Conservation (phyloP, 2,329 filamentous ascomycete genomes). For the Cyphellophora europaea region DNA sequence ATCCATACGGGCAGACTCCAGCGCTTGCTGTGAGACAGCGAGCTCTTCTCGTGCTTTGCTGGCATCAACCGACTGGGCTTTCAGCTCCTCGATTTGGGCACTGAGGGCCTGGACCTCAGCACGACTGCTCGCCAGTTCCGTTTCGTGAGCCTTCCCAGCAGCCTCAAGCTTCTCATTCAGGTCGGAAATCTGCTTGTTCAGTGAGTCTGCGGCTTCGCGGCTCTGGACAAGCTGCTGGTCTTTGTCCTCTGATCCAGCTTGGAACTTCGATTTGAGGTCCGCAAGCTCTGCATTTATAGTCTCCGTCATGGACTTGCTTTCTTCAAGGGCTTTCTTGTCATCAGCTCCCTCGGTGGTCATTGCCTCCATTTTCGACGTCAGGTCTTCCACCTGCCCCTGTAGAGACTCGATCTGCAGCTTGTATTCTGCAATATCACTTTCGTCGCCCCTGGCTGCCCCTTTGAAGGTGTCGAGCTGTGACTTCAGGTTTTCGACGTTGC, state of each 20-base stretch:
- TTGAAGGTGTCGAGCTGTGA: background rate
- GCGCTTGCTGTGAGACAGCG: conserved; percentile 4
- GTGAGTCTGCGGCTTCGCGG: background rate
- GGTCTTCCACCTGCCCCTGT: conserved; percentile 25
- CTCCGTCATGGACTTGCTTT: background rate
- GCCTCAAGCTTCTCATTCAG: background rate
- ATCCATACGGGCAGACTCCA: conserved; percentile 2
- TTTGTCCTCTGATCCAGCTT: background rate
- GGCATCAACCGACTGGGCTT: background rate
- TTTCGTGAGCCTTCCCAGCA: too few species aligned
- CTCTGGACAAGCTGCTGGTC: background rate
- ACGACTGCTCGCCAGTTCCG: background rate
- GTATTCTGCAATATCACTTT: background rate
- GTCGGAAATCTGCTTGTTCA: background rate
- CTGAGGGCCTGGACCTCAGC: background rate
- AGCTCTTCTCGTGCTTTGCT: conserved; percentile 9
- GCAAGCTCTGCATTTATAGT: background rate
- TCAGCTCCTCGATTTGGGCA: background rate
- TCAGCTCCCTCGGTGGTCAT: background rate
- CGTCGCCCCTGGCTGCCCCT: background rate
- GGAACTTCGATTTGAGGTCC: background rate
- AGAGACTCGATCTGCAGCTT: conserved; percentile 22
- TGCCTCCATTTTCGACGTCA: conserved; percentile 20
- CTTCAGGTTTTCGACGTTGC: background rate
- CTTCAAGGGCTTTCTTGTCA: background rate